These are phyloP conservation scores for Barbatosphaeria neglecta DNA, from an alignment of 495 filamentous ascomycete species.

Conservation along the genomic window DNA sequence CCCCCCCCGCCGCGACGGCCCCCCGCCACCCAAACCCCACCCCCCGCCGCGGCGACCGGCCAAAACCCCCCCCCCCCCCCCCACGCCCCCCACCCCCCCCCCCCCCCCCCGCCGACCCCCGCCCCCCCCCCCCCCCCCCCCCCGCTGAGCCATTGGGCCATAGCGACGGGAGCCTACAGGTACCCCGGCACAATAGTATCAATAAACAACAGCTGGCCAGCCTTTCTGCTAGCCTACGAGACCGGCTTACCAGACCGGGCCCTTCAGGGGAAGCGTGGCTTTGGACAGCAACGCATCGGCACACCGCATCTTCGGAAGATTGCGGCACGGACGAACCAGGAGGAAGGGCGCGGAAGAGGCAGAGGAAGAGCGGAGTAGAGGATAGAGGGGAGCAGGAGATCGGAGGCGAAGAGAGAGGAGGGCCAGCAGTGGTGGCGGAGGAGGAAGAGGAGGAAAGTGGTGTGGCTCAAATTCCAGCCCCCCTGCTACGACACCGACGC, in stretches of 20 bases:
- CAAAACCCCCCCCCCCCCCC: too few relatives aligned
- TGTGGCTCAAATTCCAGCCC: not conserved
- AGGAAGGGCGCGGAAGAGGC: too few relatives aligned
- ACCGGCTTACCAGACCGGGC: not conserved
- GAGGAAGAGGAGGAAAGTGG: not conserved
- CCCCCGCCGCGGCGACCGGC: too few relatives aligned
- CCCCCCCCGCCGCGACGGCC: too few relatives aligned
- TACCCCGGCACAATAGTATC: not conserved
- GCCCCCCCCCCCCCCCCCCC: not conserved
- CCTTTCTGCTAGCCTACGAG: not conserved
- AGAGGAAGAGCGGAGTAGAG: too few relatives aligned
- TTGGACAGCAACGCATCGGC: not conserved
- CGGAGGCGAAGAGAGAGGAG: too few relatives aligned
- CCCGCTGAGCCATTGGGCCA: not conserved
- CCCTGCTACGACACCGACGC: conserved; percentile 1
- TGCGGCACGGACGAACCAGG: not conserved
- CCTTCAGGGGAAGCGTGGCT: too few relatives aligned
- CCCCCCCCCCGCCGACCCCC: too few relatives aligned
- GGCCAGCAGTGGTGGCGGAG: too few relatives aligned
- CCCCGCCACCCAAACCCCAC: too few relatives aligned
- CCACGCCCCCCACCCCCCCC: too few relatives aligned
- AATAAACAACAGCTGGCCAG: not conserved
- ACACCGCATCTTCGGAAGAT: not conserved
- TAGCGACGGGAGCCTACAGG: not conserved
- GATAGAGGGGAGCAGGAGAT: too few relatives aligned